These are phyloP conservation scores for Thermoascus crustaceus DNA, from an alignment of 2,329 filamentous ascomycete species.

Conservation along the genomic window DNA sequence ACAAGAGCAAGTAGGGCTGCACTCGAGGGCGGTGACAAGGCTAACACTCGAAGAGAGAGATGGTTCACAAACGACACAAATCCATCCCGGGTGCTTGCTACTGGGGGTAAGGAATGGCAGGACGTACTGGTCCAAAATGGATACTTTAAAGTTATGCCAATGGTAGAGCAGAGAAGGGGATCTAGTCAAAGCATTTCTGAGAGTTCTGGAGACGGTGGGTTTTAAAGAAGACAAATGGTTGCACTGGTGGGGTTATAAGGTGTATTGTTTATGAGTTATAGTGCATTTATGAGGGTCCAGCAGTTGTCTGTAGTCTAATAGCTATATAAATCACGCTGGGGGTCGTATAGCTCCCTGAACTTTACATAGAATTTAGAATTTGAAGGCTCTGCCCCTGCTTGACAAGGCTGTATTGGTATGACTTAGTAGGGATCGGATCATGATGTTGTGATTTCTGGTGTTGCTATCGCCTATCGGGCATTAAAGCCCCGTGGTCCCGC, in stretches of 20 bases:
- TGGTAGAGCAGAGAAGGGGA: slow-evolving; percentile 10
- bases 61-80: slow-evolving; percentile 62
- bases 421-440: too few relatives aligned
- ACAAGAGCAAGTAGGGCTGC: slow-evolving; percentile 70
- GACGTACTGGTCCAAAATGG: slow-evolving; percentile 24
- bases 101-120: slow-evolving; percentile 44
- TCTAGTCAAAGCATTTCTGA: slow-evolving; percentile 11
- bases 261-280: too few relatives aligned
- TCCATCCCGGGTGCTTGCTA: slow-evolving; percentile 55
- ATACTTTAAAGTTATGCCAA: slow-evolving; percentile 21
- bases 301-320: too few relatives aligned
- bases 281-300: too few relatives aligned
- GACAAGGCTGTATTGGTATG: too few relatives aligned
- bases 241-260: not conserved
- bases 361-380: too few relatives aligned
- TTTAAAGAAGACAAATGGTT: slow-evolving; percentile 1
- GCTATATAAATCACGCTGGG: too few relatives aligned
- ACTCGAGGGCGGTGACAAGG: slow-evolving; percentile 63
- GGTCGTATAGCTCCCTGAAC: too few relatives aligned
- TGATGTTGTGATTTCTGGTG: too few relatives aligned
- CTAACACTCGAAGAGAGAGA: slow-evolving; percentile 57
- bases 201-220: slow-evolving; percentile 8
- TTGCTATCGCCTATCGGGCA: too few relatives aligned
- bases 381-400: too few relatives aligned
- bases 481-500: too few relatives aligned